Evolutionary conservation across 192 early-diverging fungal genomes (phyloP).

Genomic region (Dimargaris verticillata): DNA sequence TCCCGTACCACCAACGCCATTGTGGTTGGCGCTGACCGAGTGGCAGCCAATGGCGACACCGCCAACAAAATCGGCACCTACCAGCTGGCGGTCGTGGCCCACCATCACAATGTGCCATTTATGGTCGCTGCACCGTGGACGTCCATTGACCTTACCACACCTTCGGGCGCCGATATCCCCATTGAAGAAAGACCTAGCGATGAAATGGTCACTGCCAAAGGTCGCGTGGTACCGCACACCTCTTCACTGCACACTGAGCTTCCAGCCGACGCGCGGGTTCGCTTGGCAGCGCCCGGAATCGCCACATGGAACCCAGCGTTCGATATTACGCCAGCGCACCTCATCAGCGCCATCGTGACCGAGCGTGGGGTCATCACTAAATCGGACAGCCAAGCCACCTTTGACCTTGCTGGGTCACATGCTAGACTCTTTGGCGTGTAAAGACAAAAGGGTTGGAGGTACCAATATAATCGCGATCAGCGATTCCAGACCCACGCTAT

Average conservation of each 20-base stretch:
- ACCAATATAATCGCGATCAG: too few species aligned
- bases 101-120: constrained; percentile 66
- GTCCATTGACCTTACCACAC: constrained; percentile 65
- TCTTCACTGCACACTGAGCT: constrained; percentile 19
- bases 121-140: constrained; percentile 94
- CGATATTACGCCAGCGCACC: constrained; percentile 74
- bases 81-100: constrained; percentile 85
- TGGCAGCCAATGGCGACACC: constrained; percentile 91
- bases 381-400: constrained; percentile 5
- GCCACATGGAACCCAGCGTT: constrained; percentile 95
- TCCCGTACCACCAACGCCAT: constrained; percentile 58
- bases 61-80: constrained; percentile 99
- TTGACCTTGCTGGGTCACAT: neutral
- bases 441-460: too few species aligned
- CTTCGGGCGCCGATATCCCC: constrained; percentile 53
- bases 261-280: constrained; percentile 29
- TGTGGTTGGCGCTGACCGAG: constrained; percentile 91
- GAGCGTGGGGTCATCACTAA: constrained; percentile 60
- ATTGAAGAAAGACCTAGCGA: constrained; percentile 67
- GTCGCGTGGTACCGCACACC: constrained; percentile 26
- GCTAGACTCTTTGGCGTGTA: too few species aligned
- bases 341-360: constrained; percentile 85
- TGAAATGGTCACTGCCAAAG: constrained; percentile 57
- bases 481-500: too few species aligned
- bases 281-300: constrained; percentile 69